These are phyloP conservation scores for Cryptococcus sp. DNA, from an alignment of 1,284 basidiomycete species.

Conservation along the genomic window DNA sequence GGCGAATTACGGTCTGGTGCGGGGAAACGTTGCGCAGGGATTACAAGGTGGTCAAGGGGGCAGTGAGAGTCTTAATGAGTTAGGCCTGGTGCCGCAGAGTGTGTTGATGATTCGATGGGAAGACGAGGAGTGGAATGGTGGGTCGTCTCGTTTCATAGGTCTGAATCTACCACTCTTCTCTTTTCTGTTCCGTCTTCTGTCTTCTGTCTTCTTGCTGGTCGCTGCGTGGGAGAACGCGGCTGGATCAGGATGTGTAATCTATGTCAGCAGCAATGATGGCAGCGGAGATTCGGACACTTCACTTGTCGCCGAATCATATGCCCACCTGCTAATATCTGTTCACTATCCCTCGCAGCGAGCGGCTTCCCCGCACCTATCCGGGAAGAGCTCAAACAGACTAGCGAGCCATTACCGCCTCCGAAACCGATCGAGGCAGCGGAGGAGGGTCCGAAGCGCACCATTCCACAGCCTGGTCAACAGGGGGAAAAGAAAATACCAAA, in stretches of 20 bases:
- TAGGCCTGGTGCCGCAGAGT: conserved; percentile 53
- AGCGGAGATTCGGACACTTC: too few species aligned
- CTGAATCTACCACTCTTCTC: too few species aligned
- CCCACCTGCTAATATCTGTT: not conserved
- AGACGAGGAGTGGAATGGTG: conserved; percentile 51
- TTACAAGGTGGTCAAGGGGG: conserved; percentile 44
- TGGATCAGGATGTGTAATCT: not conserved
- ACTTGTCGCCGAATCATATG: not conserved
- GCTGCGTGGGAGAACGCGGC: not conserved
- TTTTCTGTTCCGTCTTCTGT: not conserved
- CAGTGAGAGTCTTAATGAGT: conserved; percentile 41
- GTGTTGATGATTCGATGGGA: conserved; percentile 49
- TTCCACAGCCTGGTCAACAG: not conserved
- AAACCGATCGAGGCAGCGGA: conserved; percentile 14
- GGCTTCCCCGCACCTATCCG: conserved; percentile 44
- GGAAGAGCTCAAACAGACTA: conserved; percentile 38
- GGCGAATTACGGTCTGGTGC: conserved; percentile 39
- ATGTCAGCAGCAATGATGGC: too few species aligned
- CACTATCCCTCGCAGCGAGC: conserved; percentile 27
- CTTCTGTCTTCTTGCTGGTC: not conserved
- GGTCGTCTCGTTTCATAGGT: conserved; percentile 9
- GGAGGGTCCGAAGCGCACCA: not conserved
- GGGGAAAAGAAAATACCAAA: conserved; percentile 49
- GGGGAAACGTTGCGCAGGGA: conserved; percentile 26
- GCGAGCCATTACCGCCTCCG: conserved; percentile 44